Evolutionary conservation across 148 eudicot genomes (phyloP).

Genomic region (Rhododendron molle): DNA sequence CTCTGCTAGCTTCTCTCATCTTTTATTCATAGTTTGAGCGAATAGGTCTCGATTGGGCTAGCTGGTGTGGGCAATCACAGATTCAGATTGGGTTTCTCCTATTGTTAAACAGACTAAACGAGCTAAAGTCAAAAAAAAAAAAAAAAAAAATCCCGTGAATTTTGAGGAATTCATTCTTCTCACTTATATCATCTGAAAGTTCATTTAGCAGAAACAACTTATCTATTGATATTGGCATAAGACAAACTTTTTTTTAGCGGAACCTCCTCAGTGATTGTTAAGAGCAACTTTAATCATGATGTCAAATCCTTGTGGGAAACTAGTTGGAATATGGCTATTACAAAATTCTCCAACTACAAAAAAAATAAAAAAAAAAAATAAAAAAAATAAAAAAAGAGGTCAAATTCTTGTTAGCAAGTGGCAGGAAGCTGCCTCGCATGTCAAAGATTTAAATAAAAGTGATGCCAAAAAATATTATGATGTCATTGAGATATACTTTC

Average conservation of each 20-base stretch:
- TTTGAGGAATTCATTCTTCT: background rate
- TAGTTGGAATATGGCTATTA: background rate
- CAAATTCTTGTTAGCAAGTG: background rate
- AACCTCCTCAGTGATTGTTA: background rate
- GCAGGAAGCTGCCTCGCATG: background rate
- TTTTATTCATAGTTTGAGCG: background rate
- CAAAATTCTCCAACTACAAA: background rate
- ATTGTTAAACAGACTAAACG: no score
- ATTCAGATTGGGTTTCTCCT: background rate
- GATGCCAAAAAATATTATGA: background rate
- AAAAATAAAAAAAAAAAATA: no score
- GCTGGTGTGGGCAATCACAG: background rate
- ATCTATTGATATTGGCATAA: no score
- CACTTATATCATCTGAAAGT: no score
- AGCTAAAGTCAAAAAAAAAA: no score
- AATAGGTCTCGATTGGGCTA: background rate
- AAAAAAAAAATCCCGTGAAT: no score
- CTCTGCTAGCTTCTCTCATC: background rate
- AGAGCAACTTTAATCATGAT: background rate
- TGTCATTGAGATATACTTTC: background rate
- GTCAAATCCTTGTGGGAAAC: background rate
- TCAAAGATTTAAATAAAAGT: background rate
- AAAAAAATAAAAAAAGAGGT: background rate
- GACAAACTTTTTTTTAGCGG: no score
- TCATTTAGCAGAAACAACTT: no score